These are phyloP conservation scores for Suillus decipiens DNA, from an alignment of 768 basidiomycete genomes.

Conservation along the genomic window DNA sequence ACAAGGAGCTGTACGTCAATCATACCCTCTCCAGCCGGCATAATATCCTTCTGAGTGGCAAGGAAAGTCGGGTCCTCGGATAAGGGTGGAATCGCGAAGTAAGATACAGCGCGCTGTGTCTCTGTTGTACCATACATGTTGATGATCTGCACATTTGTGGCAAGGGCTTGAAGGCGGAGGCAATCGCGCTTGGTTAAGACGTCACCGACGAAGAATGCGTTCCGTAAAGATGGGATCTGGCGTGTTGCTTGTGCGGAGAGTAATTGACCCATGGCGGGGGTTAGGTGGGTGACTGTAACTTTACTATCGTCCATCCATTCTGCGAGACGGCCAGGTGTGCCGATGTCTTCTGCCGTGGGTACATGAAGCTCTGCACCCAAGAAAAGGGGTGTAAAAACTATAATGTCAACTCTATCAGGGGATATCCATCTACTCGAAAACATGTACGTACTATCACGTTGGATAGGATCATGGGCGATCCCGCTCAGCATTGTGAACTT, in stretches of 20 bases:
- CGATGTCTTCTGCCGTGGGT: conserved; percentile 95
- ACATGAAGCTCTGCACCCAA: conserved; percentile 95
- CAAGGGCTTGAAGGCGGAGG: conserved; percentile 88
- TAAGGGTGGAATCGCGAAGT: conserved; percentile 89
- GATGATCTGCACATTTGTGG: conserved; percentile 89
- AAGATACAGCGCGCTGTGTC: conserved; percentile 98
- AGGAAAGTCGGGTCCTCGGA: conserved; percentile 87
- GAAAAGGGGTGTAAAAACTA: conserved; percentile 98
- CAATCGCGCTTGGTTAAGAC: conserved; percentile 98
- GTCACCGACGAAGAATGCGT: conserved; percentile 99
- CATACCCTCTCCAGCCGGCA: conserved; percentile 98
- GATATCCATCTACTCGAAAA: neutral
- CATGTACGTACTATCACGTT: conserved; percentile 85
- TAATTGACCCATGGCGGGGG: conserved; percentile 98
- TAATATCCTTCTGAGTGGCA: conserved; percentile 92
- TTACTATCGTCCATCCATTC: conserved; percentile 96
- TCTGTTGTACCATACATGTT: conserved; percentile 99
- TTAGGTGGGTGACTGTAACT: conserved; percentile 96
- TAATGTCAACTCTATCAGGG: conserved; percentile 11
- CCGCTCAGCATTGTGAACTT: conserved; percentile 99
- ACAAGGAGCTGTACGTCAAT: conserved; percentile 96
- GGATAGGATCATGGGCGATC: conserved; percentile 98
- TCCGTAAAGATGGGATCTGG: conserved; percentile 82
- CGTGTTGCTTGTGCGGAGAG: conserved; percentile 83
- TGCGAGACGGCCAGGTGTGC: conserved; percentile 92